Percentiles rank a stretch among this genome's conserved stretches.
phyloP scores from a whole-genome alignment of 2,329 filamentous ascomycete species.

The Fusarium ramigenum region DNA sequence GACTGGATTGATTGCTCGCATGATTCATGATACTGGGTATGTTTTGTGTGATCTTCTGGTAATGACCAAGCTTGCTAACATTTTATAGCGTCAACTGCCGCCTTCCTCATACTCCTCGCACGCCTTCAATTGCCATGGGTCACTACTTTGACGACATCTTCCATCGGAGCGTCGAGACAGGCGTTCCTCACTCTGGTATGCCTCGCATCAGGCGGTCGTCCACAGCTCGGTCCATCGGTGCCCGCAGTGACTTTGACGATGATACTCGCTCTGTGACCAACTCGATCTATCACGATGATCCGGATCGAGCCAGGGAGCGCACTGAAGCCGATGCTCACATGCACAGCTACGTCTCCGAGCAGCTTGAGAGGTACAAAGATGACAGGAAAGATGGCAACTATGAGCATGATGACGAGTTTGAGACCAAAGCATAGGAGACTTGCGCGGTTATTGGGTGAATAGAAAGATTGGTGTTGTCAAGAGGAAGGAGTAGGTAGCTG shows the following conservation, averaged over 20 bases:
- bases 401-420: conserved; percentile 57
- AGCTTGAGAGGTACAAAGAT: conserved; percentile 74
- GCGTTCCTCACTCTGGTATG: conserved; percentile 52
- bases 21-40: conserved; percentile 98
- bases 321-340: conserved; percentile 74
- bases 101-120: conserved; percentile 91
- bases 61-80: conserved; percentile 51
- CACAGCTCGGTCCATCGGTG: conserved; percentile 83
- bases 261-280: conserved; percentile 47
- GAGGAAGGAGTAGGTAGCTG: conserved; percentile 11
- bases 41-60: conserved; percentile 44
- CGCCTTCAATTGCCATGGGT: conserved; percentile 81
- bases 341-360: conserved; percentile 82
- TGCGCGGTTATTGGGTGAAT: not conserved
- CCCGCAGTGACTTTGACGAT: conserved; percentile 78
- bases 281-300: conserved; percentile 48
- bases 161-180: conserved; percentile 52
- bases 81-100: conserved; percentile 79
- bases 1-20: conserved; percentile 93
- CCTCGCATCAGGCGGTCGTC: conserved; percentile 78
- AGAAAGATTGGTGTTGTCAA: conserved; percentile 8
- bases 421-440: conserved; percentile 49
- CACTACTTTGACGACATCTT: conserved; percentile 98
- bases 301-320: conserved; percentile 58
- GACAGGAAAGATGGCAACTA: conserved; percentile 40